These are phyloP conservation scores for Albugo laibachii DNA, from an alignment of 352 stramenopile genomes.

Conservation along the genomic window DNA sequence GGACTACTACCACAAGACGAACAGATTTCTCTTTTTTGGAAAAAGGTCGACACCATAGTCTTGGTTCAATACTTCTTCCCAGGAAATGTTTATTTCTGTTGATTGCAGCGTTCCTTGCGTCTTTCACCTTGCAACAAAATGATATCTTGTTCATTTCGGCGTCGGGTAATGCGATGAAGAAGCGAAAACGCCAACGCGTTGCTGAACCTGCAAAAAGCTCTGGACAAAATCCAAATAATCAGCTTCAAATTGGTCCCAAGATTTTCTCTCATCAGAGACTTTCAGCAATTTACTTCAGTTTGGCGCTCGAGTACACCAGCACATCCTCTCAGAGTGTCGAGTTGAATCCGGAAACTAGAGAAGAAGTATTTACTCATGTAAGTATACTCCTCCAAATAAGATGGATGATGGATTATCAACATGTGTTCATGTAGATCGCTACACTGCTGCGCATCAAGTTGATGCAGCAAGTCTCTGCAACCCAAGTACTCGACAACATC, in stretches of 20 bases:
- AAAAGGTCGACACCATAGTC: conserved; percentile 10
- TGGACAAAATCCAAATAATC: conserved; percentile 18
- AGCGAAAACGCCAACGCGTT: conserved; percentile 17
- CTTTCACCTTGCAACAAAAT: conserved; percentile 60
- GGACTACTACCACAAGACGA: conserved; percentile 9
- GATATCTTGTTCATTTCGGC: conserved; percentile 56
- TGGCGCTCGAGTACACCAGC: conserved; percentile 6
- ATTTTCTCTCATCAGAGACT: conserved; percentile 56
- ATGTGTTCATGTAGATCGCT: conserved; percentile 20
- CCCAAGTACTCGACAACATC: conserved; percentile 48
- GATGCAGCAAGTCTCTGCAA: conserved; percentile 47
- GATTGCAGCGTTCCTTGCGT: conserved; percentile 47
- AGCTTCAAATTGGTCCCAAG: conserved; percentile 42
- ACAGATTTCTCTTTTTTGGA: background rate
- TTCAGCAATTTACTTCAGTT: conserved; percentile 56
- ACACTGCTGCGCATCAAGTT: conserved; percentile 60
- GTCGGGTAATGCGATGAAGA: conserved; percentile 15
- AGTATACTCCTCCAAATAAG: conserved; percentile 3
- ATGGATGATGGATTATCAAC: background rate
- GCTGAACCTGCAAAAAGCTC: conserved; percentile 8
- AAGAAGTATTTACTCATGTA: conserved; percentile 64
- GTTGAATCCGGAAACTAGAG: conserved; percentile 17
- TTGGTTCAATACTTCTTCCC: conserved; percentile 31
- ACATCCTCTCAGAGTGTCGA: conserved; percentile 9
- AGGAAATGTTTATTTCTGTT: conserved; percentile 49